These are phyloP conservation scores for Bipolaris victoriae DNA, from an alignment of 2,329 filamentous ascomycete genomes.

Conservation along the genomic window DNA sequence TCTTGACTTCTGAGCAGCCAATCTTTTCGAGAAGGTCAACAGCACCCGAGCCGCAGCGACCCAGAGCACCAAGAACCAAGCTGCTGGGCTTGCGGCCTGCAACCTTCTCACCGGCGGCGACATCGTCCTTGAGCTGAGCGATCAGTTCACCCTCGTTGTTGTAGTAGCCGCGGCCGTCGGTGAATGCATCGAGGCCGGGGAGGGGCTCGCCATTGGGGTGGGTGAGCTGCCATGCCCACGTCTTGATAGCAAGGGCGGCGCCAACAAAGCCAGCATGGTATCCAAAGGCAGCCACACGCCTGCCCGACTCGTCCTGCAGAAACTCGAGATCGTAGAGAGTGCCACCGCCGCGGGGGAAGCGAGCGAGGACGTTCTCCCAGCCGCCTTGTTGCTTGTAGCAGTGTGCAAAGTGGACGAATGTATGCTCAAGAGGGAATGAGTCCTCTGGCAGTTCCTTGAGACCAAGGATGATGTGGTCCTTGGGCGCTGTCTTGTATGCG, in stretches of 20 bases:
- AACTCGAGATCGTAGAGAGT: conserved; percentile 88
- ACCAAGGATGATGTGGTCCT: conserved; percentile 51
- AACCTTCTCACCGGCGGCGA: conserved; percentile 71
- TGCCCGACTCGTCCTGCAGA: conserved; percentile 72
- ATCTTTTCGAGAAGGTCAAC: conserved; percentile 78
- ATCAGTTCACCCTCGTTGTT: conserved; percentile 77
- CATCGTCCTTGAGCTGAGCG: conserved; percentile 72
- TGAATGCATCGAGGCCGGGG: conserved; percentile 65
- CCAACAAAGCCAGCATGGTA: conserved; percentile 56
- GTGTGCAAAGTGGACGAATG: conserved; percentile 52
- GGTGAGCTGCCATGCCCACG: conserved; percentile 82
- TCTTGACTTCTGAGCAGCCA: conserved; percentile 72
- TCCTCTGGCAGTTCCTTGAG: conserved; percentile 52
- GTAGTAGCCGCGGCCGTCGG: conserved; percentile 62
- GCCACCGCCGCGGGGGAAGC: conserved; percentile 78
- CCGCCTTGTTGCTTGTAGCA: conserved; percentile 53
- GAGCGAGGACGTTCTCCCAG: conserved; percentile 79
- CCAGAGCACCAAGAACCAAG: conserved; percentile 80
- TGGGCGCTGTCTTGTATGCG: conserved; percentile 48
- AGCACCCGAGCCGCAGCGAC: conserved; percentile 83
- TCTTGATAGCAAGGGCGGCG: conserved; percentile 58
- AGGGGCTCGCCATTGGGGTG: conserved; percentile 71
- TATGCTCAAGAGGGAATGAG: conserved; percentile 48
- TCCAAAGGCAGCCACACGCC: conserved; percentile 74
- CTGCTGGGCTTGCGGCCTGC: conserved; percentile 72